Evolutionary conservation across 768 basidiomycete genomes (phyloP).

Genomic region (Panellus pusillus): DNA sequence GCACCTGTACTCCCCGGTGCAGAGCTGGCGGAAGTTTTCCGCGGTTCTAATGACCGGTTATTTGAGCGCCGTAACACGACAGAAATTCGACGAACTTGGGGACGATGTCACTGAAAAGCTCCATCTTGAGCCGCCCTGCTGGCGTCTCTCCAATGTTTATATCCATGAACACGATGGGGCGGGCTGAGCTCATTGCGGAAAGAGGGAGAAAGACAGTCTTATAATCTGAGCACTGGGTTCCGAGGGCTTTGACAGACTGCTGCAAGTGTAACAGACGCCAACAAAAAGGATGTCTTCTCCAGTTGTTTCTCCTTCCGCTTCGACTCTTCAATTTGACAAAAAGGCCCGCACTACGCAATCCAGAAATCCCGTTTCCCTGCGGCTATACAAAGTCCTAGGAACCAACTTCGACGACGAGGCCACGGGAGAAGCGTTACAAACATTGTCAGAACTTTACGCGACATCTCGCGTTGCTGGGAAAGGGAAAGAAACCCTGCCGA

Average conservation of each 20-base stretch:
- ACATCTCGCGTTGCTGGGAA: conserved; percentile 27
- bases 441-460: conserved; percentile 79
- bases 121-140: conserved; percentile 95
- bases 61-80: no score
- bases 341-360: conserved; percentile 28
- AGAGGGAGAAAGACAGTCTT: no score
- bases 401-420: conserved; percentile 77
- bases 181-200: conserved; percentile 33
- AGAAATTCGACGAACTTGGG: conserved; percentile 67
- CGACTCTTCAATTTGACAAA: conserved; percentile 16
- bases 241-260: no score
- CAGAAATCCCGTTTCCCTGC: conserved; percentile 77
- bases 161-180: conserved; percentile 97
- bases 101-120: conserved; percentile 92
- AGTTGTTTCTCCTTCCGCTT: conserved; percentile 12
- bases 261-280: not conserved
- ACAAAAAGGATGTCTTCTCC: conserved; percentile 11
- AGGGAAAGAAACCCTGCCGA: conserved; percentile 33
- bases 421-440: conserved; percentile 78
- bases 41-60: conserved; percentile 64
- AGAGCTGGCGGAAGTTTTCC: conserved; percentile 96
- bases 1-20: conserved; percentile 94
- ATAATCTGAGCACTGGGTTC: no score
- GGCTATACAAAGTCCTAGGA: conserved; percentile 89
- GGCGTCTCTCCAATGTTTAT: conserved; percentile 95